Percentiles rank a stretch among this genome's conserved stretches.
Evolutionary conservation across 345 rosid species (phyloP).

Genomic region (Microcos paniculata): DNA sequence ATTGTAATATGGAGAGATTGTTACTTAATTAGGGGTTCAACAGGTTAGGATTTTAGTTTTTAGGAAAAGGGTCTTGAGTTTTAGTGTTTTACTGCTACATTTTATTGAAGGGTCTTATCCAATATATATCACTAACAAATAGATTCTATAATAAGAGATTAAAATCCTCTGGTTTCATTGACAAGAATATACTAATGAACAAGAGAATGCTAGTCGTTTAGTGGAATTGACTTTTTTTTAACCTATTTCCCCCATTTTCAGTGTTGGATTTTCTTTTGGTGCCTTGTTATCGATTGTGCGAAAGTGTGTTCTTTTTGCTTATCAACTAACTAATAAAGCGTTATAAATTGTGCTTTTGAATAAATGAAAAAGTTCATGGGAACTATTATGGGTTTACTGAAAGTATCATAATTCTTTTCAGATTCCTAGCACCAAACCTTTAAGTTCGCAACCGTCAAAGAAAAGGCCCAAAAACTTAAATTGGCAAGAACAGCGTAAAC

Average conservation of each 20-base stretch:
- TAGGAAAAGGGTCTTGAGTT: not conserved
- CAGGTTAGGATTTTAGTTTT: not conserved
- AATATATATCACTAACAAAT: not conserved
- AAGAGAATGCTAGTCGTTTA: not conserved
- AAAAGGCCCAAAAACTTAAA: conserved; percentile 61
- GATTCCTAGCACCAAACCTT: conserved; percentile 31
- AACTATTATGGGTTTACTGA: not conserved
- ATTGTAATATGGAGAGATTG: not conserved
- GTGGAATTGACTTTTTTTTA: not conserved
- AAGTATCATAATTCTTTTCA: conserved; percentile 28
- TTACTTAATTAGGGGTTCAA: not conserved
- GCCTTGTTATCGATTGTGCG: not conserved
- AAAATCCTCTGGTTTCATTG: not conserved
- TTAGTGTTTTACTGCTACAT: no score
- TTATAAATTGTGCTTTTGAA: not conserved
- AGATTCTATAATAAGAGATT: not conserved
- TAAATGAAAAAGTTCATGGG: not conserved
- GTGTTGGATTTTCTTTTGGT: not conserved
- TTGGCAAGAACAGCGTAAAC: conserved; percentile 73
- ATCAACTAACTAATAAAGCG: not conserved
- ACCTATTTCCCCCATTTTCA: not conserved
- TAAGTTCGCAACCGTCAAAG: conserved; percentile 42
- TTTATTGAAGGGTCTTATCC: not conserved
- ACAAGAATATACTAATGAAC: not conserved
- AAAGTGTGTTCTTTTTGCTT: not conserved